Base-by-base conservation (phyloP, 1,284 basidiomycete species). In the Termitomyces sp. region DNA sequence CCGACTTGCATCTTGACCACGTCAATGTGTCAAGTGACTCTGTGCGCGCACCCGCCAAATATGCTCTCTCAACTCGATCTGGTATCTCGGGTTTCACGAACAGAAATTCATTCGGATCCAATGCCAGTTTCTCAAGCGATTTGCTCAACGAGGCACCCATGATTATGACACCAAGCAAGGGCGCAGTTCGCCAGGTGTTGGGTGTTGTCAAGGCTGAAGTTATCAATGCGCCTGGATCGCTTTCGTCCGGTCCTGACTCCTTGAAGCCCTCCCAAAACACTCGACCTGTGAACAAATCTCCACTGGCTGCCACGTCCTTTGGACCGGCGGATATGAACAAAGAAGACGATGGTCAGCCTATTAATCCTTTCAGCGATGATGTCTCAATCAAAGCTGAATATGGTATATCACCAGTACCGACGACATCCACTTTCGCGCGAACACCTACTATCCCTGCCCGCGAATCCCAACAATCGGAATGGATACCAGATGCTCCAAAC, bases 141-240 rank as follows among this genome's bases (percentile, higher is more conserved):
- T 79, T 92, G 68, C 72, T 92, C 55, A 83, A 83, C 62, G 90
- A 92, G 66, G 83, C 86, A 1, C 88, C 90, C 15, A 84, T 87
- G 70, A 92, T 92, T 61, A 79, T 92, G 58, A 89, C 86, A 0
- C 80, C 86, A 26, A 76, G 73, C 31, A 82, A 81, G 57, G 80
- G 80, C 43, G 75, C 78, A 34, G 81, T 88, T 58, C 80, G 85
- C 33, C 86, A 89, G 65, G 84, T 90, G 9, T 68, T 88, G 40
- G 87, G 88, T 36, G 81, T 88, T 45, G 83, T 83, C 50, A 88
- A 85, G 67, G 87, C 90, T 28, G 88, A 89, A 65, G 83, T 91
- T 46, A 81, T 92, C 58, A 84, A 79, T 57, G 77, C 88, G 1
- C 72, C 81, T 0, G 76, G 76, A 33, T 70, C 75, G 19, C 58